These are phyloP conservation scores for Collybia nuda DNA, from an alignment of 768 basidiomycete genomes.

Conservation along the genomic window DNA sequence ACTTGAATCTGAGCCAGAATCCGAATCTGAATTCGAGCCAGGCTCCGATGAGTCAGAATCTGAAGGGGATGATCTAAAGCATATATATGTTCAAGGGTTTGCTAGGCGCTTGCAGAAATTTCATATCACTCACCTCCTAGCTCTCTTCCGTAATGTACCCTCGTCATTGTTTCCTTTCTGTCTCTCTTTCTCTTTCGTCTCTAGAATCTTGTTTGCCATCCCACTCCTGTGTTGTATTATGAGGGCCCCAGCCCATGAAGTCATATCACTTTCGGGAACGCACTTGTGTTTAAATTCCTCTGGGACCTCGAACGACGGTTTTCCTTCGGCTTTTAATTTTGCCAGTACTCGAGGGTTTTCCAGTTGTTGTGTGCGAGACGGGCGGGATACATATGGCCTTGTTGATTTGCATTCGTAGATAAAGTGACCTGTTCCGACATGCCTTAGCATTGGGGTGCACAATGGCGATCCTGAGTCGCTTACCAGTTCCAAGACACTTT, in stretches of 20 bases:
- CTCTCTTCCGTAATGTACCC: constrained; percentile 37
- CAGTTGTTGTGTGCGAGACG: constrained; percentile 83
- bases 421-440: constrained; percentile 65
- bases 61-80: constrained; percentile 18
- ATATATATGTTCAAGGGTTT: constrained; percentile 8
- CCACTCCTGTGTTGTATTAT: constrained; percentile 49
- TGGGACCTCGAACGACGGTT: constrained; percentile 81
- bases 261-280: constrained; percentile 20
- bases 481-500: constrained; percentile 75
- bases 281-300: constrained; percentile 89
- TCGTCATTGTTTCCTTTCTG: constrained; percentile 41
- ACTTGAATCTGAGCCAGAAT: constrained; percentile 38
- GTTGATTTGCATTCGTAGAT: constrained; percentile 86
- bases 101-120: constrained; percentile 16
- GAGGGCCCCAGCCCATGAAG: background rate
- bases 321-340: constrained; percentile 68
- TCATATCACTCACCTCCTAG: constrained; percentile 28
- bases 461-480: constrained; percentile 10
- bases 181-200: constrained; percentile 78
- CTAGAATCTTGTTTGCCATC: constrained; percentile 83
- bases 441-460: background rate
- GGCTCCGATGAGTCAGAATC: constrained; percentile 35
- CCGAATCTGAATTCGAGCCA: constrained; percentile 39
- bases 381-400: constrained; percentile 84
- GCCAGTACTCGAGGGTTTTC: constrained; percentile 71